phyloP scores from a whole-genome alignment of 169 alveolate species.

The Plasmodium berghei region DNA sequence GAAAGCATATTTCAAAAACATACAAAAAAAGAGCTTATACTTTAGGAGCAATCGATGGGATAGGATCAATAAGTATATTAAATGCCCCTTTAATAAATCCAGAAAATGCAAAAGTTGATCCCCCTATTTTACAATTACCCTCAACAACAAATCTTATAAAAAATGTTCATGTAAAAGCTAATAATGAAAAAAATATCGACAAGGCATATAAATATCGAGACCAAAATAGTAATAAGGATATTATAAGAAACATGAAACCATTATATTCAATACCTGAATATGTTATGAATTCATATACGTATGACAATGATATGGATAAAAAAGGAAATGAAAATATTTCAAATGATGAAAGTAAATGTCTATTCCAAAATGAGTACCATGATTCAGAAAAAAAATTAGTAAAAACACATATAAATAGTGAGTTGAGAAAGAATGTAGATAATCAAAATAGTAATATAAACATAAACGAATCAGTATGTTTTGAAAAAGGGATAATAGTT shows the following conservation, averaged over 20 bases:
- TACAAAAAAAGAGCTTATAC: constrained; percentile 67
- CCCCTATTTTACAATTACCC: constrained; percentile 66
- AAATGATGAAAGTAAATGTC: not conserved
- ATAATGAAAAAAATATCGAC: constrained; percentile 57
- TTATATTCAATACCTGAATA: constrained; percentile 65
- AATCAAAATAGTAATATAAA: too few relatives aligned
- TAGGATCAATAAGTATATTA: constrained; percentile 47
- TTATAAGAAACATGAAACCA: constrained; percentile 60
- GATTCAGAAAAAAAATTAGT: not conserved
- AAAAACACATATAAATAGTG: too few relatives aligned
- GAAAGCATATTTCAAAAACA: constrained; percentile 14
- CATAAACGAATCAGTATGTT: too few relatives aligned
- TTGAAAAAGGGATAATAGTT: not conserved
- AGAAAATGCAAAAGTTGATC: constrained; percentile 31
- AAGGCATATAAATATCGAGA: constrained; percentile 50
- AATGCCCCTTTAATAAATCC: constrained; percentile 73
- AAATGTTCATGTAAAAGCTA: constrained; percentile 60
- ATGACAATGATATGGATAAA: not conserved
- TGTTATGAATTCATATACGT: constrained; percentile 45
- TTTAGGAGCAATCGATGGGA: constrained; percentile 66
- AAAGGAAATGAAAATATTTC: not conserved
- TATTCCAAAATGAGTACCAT: not conserved
- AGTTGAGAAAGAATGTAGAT: too few relatives aligned
- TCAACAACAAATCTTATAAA: constrained; percentile 67
- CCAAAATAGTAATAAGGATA: constrained; percentile 61